Evolutionary conservation across 2,329 filamentous ascomycete species (phyloP), one percentile per base, ranked within the genome.

Genomic region (Plenodomus tracheiphilus): DNA sequence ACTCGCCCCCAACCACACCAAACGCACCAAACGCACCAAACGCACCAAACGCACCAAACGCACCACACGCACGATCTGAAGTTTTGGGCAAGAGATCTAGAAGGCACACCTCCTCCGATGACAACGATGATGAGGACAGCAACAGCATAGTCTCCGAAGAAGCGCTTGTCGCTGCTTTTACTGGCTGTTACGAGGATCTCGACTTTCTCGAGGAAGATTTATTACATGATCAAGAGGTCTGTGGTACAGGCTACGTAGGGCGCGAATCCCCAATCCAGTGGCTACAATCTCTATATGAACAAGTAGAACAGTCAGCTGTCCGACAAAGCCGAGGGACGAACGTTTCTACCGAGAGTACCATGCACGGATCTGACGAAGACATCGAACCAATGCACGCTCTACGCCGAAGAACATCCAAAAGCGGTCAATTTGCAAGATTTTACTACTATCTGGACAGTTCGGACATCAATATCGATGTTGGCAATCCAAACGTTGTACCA

Each of bases 361-460:
- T 10, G 10, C 5, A 10, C 10, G 5, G 5, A 15, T 32, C 28
- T 11, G 13, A 15, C 6, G 9, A 4, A 32, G 11, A 32, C 13
- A 4, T 15, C 15, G 28, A 15, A 32, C 28, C 28, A 32, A 8
- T 32, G 6, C 13, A 11, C n/a, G n/a, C n/a, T n/a, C n/a, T n/a
- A 32, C 28, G 6, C 4, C 28, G 11, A 7, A 32, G 28, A 15
- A 32, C 15, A 11, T 32, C 28, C 28, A 32, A 15, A 11, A 32
- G 28, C 28, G 28, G 28, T 7, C 11, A 32, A 2, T 36, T 25
- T 11, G 22, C 20, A 8, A 34, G 28, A 39, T 59, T 54, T 42
- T 74, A 72, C 39, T 53, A 65, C 39, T 65, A 69, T 28, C 59
- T 64, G 8, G 48, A 68, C 18, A 47, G 45, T n/a, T 28, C 46